These are phyloP conservation scores for Naematelia encephala DNA, from an alignment of 768 basidiomycete genomes.

Conservation along the genomic window DNA sequence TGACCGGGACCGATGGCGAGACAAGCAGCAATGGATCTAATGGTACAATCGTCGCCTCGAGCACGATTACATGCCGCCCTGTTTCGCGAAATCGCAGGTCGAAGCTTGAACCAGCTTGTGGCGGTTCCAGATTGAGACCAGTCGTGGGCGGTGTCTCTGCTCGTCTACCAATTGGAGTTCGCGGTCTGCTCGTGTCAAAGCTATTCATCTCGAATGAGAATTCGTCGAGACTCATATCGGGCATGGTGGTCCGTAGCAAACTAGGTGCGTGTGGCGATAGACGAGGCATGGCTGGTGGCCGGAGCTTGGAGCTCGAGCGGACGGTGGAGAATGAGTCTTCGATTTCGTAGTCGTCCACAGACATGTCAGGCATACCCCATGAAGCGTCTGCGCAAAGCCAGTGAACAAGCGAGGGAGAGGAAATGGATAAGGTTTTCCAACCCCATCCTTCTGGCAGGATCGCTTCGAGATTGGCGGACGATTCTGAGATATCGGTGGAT, in stretches of 20 bases:
- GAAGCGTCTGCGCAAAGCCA: conserved; percentile 24
- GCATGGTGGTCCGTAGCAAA: conserved; percentile 14
- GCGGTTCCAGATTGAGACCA: not conserved
- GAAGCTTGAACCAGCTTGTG: not conserved
- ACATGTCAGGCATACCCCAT: not conserved
- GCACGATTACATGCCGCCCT: not conserved
- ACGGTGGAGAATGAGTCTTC: conserved; percentile 37
- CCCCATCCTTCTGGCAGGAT: conserved; percentile 33
- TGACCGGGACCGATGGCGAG: conserved; percentile 10
- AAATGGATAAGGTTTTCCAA: conserved; percentile 25
- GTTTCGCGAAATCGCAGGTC: conserved; percentile 7
- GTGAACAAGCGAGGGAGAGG: conserved; percentile 12
- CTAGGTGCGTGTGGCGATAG: not conserved
- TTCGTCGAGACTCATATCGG: conserved; percentile 24
- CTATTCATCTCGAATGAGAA: conserved; percentile 34
- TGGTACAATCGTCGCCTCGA: conserved; percentile 21
- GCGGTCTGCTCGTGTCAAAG: conserved; percentile 5
- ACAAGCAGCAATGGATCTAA: conserved; percentile 18
- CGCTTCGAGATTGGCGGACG: conserved; percentile 12
- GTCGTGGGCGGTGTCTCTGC: conserved; percentile 4
- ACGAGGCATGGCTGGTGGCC: not conserved
- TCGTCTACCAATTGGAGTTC: not conserved
- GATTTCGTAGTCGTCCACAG: not conserved
- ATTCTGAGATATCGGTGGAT: not conserved
- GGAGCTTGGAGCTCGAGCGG: conserved; percentile 6